Base-by-base conservation (phyloP, 257 asterid genomes). In the Solanum virginianum region DNA sequence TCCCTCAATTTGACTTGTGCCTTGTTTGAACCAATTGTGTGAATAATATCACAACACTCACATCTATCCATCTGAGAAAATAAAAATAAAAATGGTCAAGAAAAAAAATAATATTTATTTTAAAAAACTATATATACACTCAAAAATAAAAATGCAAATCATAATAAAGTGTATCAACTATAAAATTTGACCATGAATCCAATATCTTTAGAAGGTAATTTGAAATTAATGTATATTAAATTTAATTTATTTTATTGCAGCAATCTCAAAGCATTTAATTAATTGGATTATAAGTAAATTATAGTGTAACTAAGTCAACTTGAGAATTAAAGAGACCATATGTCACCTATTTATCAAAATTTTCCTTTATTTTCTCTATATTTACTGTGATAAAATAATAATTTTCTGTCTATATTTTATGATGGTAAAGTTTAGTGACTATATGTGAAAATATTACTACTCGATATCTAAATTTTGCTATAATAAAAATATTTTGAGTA, bases 21-120 rank as follows among this genome's bases (percentile, higher is more conserved):
- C 29, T 36, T 70, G 53, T 70, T 70, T 36, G 39, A 57, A 11
- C 80, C 87, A 2, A 69, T 68, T 65, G 86, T 80, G 12, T 85
- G 59, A 26, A 86, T 53, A 51, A 91, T 66, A 80, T 93, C 94
- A 82, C 97, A 93, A 8, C 94, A 93, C 81, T 92, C 95, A 16
- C 92, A 74, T 84, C 94, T 85, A 85, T 88, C 91, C 32, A 80
- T 83, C 79, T 70, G 79, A 0, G 24, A 62, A 22, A 60, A 59
- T 2, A 24, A 26, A 65, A 65, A 6, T 13, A 32, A 69, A 36
- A 66, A 29, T 14, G 7, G 49, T 12, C 2, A 63, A 63, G 75
- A 32, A 54, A 15, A 14, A 69, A 36, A 17, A 16, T 32, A 69
- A 17, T 18, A 54, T 26, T 29, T 24, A n/a, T 15, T 53, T 49